Percentiles rank a stretch among this genome's conserved stretches.
These are phyloP conservation scores for Termitomyces eurrhizus DNA, from an alignment of 768 basidiomycete genomes.

Conservation along the genomic window DNA sequence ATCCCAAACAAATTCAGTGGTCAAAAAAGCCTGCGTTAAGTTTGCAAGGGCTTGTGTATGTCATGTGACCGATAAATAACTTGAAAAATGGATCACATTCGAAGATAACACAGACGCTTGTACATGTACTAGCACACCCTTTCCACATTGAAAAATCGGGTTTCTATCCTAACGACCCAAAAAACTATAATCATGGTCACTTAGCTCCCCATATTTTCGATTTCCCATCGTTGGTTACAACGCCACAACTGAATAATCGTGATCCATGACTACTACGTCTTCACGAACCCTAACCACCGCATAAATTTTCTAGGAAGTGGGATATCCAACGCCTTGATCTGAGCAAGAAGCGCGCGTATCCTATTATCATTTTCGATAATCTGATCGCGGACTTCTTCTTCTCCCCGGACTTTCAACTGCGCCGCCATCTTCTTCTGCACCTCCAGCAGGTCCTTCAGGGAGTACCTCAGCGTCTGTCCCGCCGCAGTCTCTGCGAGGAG, in stretches of 20 bases:
- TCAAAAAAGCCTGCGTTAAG: too few species aligned
- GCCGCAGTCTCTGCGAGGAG: slow-evolving; percentile 27
- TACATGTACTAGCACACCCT: too few species aligned
- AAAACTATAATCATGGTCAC: too few species aligned
- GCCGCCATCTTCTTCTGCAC: slow-evolving; percentile 21
- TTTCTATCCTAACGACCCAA: too few species aligned
- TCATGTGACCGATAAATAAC: too few species aligned
- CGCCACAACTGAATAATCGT: background rate
- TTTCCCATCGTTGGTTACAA: too few species aligned
- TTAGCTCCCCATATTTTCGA: too few species aligned
- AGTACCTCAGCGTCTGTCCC: slow-evolving; percentile 23
- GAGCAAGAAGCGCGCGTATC: slow-evolving; percentile 19
- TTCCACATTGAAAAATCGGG: too few species aligned
- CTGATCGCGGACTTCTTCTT: slow-evolving; percentile 9
- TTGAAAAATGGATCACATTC: too few species aligned
- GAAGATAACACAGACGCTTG: too few species aligned
- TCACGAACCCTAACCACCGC: background rate
- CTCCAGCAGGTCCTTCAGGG: slow-evolving; percentile 22
- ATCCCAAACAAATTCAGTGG: too few species aligned
- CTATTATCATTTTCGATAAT: slow-evolving; percentile 19
- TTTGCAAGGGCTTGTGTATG: too few species aligned
- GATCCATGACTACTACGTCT: slow-evolving; percentile 4
- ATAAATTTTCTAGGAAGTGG: slow-evolving; percentile 14
- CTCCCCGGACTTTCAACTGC: slow-evolving; percentile 14
- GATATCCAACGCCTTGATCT: slow-evolving; percentile 20